Base-by-base conservation (phyloP, 306 rosid species). In the Mimosa bimucronata region DNA sequence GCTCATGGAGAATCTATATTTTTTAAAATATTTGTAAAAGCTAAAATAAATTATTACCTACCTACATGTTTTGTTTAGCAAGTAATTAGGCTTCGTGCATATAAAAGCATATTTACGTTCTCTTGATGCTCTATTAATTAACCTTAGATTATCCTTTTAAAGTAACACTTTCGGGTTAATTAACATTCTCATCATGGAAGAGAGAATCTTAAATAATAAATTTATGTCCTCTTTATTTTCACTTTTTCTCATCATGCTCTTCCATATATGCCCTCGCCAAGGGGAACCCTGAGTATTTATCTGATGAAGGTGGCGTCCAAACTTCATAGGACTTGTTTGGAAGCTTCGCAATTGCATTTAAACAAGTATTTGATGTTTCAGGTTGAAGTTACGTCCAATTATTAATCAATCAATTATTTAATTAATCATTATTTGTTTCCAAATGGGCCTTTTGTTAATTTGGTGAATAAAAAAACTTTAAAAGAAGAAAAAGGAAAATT, bases 361-460 rank as follows among this genome's bases (percentile, higher is more conserved):
- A 68, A 9, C 16, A 38, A 44, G 19, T 70, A 29, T 45, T 71
- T 46, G 41, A 45, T 26, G 41, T 31, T 50, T 30, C 10, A 5
- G 41, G 64, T 48, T 16, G 45, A 50, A 73, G 42, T 9, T 73
- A 50, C 18, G 29, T 50, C 29, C 44, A 50, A 46, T 70, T 13
- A 70, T 64, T 30, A 30, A 30, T 61, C 7, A 26, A 64, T 31
- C 42, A 64, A 64, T 64, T 64, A 64, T 62, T 62, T 29, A 62
- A 62, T 19, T 15, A 48, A 48, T 62, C 1, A 62, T 62, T 62
- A 11, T 3, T 64, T 64, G 23, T 41, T 62, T 62, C 31, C 16
- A 55, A 0, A 74, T 38, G 78, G 78, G 53, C 23, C 7, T 75
- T 40, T 75, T 30, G 26, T 48, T 45, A 15, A 45, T 71, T 71